Evolutionary conservation across 2,329 filamentous ascomycete genomes (phyloP), one percentile per base, ranked within the genome.

Genomic region (Cladosporium sp.): DNA sequence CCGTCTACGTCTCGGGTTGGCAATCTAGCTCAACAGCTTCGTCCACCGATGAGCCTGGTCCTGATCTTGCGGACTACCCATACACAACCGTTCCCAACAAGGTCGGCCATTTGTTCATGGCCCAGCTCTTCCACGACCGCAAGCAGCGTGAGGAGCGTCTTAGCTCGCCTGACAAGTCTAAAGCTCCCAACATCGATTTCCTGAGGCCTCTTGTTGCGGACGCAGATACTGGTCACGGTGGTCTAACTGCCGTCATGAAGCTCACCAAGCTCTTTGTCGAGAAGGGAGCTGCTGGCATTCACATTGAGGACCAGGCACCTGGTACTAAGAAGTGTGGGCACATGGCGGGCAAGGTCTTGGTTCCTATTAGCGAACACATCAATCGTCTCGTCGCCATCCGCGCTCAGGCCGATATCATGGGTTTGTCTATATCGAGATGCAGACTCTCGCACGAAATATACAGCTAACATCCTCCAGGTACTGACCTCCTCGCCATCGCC

Each of bases 261-360:
- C 88, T 99, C 73, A 98, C 95, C 70, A 97, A 97, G 85, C 87
- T 98, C 65, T 98, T 99, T 79, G 82, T 98, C 70, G 95, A 99
- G 84, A 93, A 93, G 80, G 95, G 95, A 73, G 95, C 95, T 55
- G 95, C 95, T 50, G 95, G 95, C 71, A 97, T 99, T 75, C 95
- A 99, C 81, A 97, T 99, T 72, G 95, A 99, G 81, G 95, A 99
- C 78, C 95, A 98, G 81, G 94, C 95, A 4, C 94, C 95, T 3
- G 95, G 95, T 64, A 98, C 95, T 59, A 99, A 99, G 88, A 99
- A 99, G 87, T 99, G 95, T 79, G 95, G 95, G 69, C 95, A 98
- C 82, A 98, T 98, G 95, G 95, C 95, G 71, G 95, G 95, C 76
- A 98, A 98, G 83, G 95, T 98, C 52, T 85, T 99, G 67, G 95